These are phyloP conservation scores for Tetrastigma voinierianum DNA, from an alignment of 164 flowering plant species.

Conservation along the genomic window DNA sequence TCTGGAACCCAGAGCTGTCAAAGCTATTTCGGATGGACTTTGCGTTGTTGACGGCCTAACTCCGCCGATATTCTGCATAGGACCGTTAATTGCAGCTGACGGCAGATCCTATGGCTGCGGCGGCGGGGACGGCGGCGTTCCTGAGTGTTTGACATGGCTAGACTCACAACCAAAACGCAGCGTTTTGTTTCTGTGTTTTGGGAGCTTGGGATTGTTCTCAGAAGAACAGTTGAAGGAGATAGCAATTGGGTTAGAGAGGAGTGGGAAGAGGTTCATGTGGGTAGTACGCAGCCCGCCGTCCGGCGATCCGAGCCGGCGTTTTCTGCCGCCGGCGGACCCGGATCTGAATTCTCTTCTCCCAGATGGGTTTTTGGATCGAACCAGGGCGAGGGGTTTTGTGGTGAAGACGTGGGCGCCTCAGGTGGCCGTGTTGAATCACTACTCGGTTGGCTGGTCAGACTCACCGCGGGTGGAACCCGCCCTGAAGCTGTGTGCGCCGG, in stretches of 20 bases:
- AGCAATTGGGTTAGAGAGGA: slow-evolving; percentile 39
- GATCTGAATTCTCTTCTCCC: slow-evolving; percentile 32
- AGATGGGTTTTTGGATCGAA: slow-evolving; percentile 39
- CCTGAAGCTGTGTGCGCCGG: slow-evolving; percentile 11
- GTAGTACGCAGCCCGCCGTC: slow-evolving; percentile 37
- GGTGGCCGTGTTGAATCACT: slow-evolving; percentile 24
- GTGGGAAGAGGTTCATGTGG: slow-evolving; percentile 48
- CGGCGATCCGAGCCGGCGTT: not conserved
- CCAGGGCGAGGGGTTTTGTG: slow-evolving; percentile 38
- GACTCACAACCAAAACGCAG: slow-evolving; percentile 38
- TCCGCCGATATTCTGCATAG: slow-evolving; percentile 38
- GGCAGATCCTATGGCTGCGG: no score
- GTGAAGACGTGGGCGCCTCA: slow-evolving; percentile 48
- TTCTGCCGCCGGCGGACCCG: slow-evolving; percentile 11
- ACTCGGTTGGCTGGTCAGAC: slow-evolving; percentile 26
- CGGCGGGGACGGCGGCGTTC: not conserved
- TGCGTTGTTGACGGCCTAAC: slow-evolving; percentile 19
- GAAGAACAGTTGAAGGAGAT: slow-evolving; percentile 37
- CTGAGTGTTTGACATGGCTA: slow-evolving; percentile 37
- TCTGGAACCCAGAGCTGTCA: slow-evolving; percentile 30
- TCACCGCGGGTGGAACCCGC: slow-evolving; percentile 16
- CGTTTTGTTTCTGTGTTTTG: slow-evolving; percentile 49
- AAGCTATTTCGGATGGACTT: slow-evolving; percentile 22
- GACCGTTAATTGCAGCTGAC: slow-evolving; percentile 29
- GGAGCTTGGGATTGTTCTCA: slow-evolving; percentile 38